Base-by-base conservation (phyloP, 1,284 basidiomycete genomes). In the Megacollybia platyphylla region DNA sequence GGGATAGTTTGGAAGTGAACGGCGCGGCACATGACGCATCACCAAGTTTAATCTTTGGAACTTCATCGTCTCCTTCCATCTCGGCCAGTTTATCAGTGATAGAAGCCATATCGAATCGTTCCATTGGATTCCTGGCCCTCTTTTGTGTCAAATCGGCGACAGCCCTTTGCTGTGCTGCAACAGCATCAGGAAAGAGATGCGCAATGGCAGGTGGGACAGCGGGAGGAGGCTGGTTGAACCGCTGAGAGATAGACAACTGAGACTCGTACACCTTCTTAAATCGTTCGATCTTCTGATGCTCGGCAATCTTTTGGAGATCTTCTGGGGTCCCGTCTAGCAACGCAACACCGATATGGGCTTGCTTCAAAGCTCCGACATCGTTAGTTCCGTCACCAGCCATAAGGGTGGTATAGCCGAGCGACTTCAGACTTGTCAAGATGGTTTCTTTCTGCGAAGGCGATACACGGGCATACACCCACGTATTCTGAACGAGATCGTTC, bases 311-410 rank as follows among this genome's bases (percentile, higher is more conserved):
- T 61, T 89, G 77, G 28, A 97, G 64, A 56, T 96, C 93, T 51
- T 93, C 92, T 0, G 77, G 73, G 0, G 90, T 87, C 0, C 92
- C 92, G 55, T 96, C 90, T 37, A 97, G 68, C 2, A 97, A 69
- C 1, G 92, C 92, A 13, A 97, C 87, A 49, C 92, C 92, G 45
- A 97, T 84, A 58, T 97, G 89, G 0, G 93, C 92, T 57, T 94
- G 89, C 60, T 97, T 97, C 41, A 97, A 76, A 2, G 93, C 92
- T 27, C 93, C 92, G 39, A 97, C 92, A 52, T 97, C 92, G 59
- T 97, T 97, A 11, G 92, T 97, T 31, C 93, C 93, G 57, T 97
- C 93, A 46, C 92, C 92, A 8, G 91, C 92, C 92, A 97, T 97
- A 43, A 97, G 71, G 0, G 92, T 97, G 5, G 75, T 73, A 59